These are phyloP conservation scores for Peronospora farinosa DNA, from an alignment of 352 stramenopile genomes.

Conservation along the genomic window DNA sequence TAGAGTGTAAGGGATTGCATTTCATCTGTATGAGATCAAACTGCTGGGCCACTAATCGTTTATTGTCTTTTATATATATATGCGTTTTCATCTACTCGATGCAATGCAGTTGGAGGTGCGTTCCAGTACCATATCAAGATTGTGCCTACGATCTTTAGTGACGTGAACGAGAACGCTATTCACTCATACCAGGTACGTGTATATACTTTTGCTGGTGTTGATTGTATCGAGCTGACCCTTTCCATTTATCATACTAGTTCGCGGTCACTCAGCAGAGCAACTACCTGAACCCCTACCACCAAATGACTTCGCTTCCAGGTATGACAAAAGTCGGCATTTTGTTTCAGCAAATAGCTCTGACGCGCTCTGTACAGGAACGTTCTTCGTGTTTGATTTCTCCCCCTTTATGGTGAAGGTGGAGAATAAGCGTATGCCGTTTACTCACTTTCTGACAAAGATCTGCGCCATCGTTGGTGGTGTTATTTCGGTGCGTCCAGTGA, in stretches of 20 bases:
- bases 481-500: constrained; percentile 55
- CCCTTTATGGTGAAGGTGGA: constrained; percentile 85
- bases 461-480: constrained; percentile 79
- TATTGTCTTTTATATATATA: constrained; percentile 6
- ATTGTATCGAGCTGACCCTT: constrained; percentile 7
- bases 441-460: constrained; percentile 81
- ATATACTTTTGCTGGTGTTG: background rate
- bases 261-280: constrained; percentile 77
- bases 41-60: background rate
- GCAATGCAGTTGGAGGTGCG: constrained; percentile 51
- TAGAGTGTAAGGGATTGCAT: constrained; percentile 28
- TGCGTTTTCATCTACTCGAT: background rate
- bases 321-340: background rate
- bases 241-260: constrained; percentile 35
- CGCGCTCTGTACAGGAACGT: constrained; percentile 39
- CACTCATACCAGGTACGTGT: constrained; percentile 61
- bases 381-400: constrained; percentile 83
- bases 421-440: constrained; percentile 72
- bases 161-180: constrained; percentile 50
- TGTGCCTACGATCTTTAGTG: constrained; percentile 80
- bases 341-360: constrained; percentile 1
- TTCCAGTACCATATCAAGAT: constrained; percentile 89
- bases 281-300: constrained; percentile 60
- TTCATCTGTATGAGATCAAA: background rate
- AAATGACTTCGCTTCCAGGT: constrained; percentile 68